phyloP scores from a whole-genome alignment of 495 filamentous ascomycete species.

The Parachaetomium inaequale region DNA sequence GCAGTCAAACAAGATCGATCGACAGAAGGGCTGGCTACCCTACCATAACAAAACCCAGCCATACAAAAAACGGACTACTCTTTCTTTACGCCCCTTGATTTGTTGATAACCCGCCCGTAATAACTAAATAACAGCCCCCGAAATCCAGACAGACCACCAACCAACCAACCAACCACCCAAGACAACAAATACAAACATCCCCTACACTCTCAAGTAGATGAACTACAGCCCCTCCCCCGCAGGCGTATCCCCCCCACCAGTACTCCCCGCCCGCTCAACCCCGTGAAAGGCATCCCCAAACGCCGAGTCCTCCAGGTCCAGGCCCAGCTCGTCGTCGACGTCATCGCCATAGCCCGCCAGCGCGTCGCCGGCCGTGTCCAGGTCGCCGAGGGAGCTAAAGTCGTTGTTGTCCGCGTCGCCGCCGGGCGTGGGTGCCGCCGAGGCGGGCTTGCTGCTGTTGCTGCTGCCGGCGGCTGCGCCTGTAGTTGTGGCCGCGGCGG shows the following conservation, averaged over 20 bases:
- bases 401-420: constrained; percentile 44
- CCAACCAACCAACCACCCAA: neutral
- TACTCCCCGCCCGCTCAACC: constrained; percentile 30
- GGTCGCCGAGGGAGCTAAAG: constrained; percentile 51
- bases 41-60: neutral
- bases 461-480: constrained; percentile 22
- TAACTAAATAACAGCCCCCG: neutral
- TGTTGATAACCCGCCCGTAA: neutral
- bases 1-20: no score
- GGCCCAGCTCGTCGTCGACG: constrained; percentile 41
- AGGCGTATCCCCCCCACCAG: constrained; percentile 17
- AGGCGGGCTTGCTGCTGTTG: constrained; percentile 35
- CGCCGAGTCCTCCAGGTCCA: constrained; percentile 53
- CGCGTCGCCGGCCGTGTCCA: constrained; percentile 50
- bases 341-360: constrained; percentile 40
- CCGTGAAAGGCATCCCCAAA: constrained; percentile 58
- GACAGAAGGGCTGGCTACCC: no score
- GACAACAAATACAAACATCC: neutral
- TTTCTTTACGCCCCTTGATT: neutral
- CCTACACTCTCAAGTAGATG: neutral
- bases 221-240: constrained; percentile 9
- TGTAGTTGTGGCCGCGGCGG: constrained; percentile 16
- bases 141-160: neutral
- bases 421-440: constrained; percentile 39
- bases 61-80: neutral